Base-by-base conservation (phyloP, 2,329 filamentous ascomycete species). In the Fusarium musae region DNA sequence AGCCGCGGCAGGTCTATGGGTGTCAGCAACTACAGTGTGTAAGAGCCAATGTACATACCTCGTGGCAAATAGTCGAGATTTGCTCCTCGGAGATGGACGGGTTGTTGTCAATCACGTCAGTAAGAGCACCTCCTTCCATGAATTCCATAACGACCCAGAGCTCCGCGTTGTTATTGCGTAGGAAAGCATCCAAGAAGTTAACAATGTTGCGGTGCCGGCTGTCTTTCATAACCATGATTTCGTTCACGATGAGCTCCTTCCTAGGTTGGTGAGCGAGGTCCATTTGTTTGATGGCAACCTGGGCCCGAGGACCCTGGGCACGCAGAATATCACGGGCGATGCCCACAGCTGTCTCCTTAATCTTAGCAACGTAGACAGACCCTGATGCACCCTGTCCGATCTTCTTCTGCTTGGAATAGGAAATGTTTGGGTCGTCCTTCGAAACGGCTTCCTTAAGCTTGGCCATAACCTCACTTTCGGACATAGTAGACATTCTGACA, bases 141-240 rank as follows among this genome's bases (percentile, higher is more conserved):
- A 95, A 99, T 85, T 99, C 96, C 96, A 99, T 97, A 59, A 99
- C 96, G 16, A 99, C 95, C 96, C 96, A 99, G n/a, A 99, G 89
- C 82, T 99, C 96, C 61, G 93, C 90, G 78, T 93, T 95, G 82
- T 96, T 96, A 82, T 98, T 97, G 79, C 96, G 93, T 80, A 99
- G 85, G 87, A 98, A 99, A 7, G 96, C 95, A 78, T 99, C 96
- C 39, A 99, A 86, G 85, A 97, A 99, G 84, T 99, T 99, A 83
- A 99, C 96, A 86, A 99, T 99, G 83, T 99, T 99, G 69, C 93
- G 92, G 83, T 99, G 96, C 81, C 95, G 93, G 86, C 94, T 97
- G 85, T 99, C 96, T 86, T 98, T 98, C 96, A 99, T 99, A 68
- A 99, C 96, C 85, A 99, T 97, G 80, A 99, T 99, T 80, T 99